Conservation (phyloP, 192 early-diverging fungal species). For the Backusella parvicylindrica region DNA sequence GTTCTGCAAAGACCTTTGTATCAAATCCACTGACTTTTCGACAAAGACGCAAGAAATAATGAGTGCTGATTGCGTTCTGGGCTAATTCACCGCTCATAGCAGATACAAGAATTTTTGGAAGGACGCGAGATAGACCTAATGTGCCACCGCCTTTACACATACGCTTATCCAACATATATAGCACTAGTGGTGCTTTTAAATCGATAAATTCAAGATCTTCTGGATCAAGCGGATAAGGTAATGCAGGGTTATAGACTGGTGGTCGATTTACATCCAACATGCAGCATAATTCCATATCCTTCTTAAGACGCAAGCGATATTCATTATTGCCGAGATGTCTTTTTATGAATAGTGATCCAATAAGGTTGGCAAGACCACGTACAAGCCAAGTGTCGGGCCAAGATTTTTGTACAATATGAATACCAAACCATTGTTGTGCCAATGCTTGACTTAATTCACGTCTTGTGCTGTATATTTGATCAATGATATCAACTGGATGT, state of each 20-base stretch:
- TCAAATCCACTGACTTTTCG: slow-evolving; percentile 85
- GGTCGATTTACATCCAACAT: slow-evolving; percentile 84
- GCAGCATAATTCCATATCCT: slow-evolving; percentile 83
- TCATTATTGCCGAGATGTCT: slow-evolving; percentile 88
- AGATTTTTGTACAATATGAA: slow-evolving; percentile 65
- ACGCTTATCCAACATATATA: slow-evolving; percentile 90
- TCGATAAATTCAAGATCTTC: slow-evolving; percentile 73
- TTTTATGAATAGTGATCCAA: slow-evolving; percentile 70
- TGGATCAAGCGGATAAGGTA: slow-evolving; percentile 45
- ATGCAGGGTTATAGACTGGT: slow-evolving; percentile 71
- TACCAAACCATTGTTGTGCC: slow-evolving; percentile 94
- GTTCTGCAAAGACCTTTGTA: slow-evolving; percentile 77
- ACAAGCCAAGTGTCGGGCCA: slow-evolving; percentile 92
- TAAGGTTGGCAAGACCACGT: slow-evolving; percentile 74
- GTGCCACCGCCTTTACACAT: slow-evolving; percentile 75
- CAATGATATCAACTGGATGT: slow-evolving; percentile 72
- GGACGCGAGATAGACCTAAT: slow-evolving; percentile 69
- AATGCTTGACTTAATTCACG: slow-evolving; percentile 64
- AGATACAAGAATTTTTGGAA: slow-evolving; percentile 74
- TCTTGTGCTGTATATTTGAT: slow-evolving; percentile 85
- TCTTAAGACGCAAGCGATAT: slow-evolving; percentile 70
- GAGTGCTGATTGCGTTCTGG: slow-evolving; percentile 59
- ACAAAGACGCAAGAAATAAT: slow-evolving; percentile 75
- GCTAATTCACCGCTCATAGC: slow-evolving; percentile 67
- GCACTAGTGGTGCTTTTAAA: slow-evolving; percentile 83